These are phyloP conservation scores for Chlorella sp. DNA, from an alignment of 139 green algal genomes.

Conservation along the genomic window DNA sequence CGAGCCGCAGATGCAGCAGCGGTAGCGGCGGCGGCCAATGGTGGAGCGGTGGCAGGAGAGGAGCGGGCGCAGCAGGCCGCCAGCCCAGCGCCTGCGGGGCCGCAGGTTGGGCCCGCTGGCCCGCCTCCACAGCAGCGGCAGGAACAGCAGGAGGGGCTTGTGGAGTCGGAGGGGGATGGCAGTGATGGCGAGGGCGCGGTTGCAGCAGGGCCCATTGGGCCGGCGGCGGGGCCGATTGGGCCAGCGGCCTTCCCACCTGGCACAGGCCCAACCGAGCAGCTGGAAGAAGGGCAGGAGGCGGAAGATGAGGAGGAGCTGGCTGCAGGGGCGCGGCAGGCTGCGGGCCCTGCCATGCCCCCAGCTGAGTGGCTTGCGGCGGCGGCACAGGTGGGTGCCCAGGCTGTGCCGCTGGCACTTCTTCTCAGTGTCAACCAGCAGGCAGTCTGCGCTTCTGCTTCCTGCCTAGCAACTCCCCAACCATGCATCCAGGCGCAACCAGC, in stretches of 20 bases:
- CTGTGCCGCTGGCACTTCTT: not conserved
- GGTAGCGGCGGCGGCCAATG: not conserved
- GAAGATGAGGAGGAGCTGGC: not conserved
- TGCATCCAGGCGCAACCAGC: too few relatives aligned
- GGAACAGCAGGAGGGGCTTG: slow-evolving; percentile 1
- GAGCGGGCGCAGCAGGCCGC: not conserved
- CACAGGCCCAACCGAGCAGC: not conserved
- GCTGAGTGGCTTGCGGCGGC: slow-evolving; percentile 66
- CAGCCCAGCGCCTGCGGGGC: not conserved
- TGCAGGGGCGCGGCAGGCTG: slow-evolving; percentile 4
- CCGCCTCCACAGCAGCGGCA: slow-evolving; percentile 31
- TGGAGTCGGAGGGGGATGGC: not conserved
- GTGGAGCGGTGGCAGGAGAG: not conserved
- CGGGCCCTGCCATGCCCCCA: slow-evolving; percentile 68
- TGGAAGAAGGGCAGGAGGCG: not conserved
- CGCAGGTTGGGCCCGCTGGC: not conserved
- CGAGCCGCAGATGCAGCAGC: not conserved
- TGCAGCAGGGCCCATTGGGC: not conserved
- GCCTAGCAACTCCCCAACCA: too few relatives aligned
- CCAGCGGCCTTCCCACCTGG: slow-evolving; percentile 6
- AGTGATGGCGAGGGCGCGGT: not conserved
- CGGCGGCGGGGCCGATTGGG: too few relatives aligned
- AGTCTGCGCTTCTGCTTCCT: too few relatives aligned
- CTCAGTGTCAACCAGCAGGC: too few relatives aligned
- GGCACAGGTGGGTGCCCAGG: slow-evolving; percentile 25